phyloP scores from a whole-genome alignment of 257 asterid species.

The Striga asiatica region DNA sequence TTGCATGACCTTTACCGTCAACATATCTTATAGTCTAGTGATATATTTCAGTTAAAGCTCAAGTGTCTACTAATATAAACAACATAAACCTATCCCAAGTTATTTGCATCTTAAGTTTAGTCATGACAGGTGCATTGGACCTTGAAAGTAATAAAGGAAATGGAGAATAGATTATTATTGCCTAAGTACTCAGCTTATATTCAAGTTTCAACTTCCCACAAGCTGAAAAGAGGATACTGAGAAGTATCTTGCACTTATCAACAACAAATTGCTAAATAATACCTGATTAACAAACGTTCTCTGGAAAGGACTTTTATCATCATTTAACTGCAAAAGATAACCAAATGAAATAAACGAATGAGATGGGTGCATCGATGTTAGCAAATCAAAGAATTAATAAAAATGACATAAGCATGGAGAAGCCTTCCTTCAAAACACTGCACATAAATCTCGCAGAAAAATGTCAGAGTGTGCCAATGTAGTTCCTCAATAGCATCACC shows the following conservation, averaged over 20 bases:
- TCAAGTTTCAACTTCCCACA: neutral
- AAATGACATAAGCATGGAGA: neutral
- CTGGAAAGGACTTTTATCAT: conserved; percentile 87
- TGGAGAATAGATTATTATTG: neutral
- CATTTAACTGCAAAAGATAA: conserved; percentile 92
- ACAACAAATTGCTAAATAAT: conserved; percentile 11
- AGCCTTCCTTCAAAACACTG: conserved; percentile 9
- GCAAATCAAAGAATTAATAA: neutral
- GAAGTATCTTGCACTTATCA: neutral
- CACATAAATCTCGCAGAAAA: neutral
- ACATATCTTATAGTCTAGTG: neutral
- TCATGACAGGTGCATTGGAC: neutral
- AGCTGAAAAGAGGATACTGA: neutral
- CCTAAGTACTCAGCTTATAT: neutral
- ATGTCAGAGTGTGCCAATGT: neutral
- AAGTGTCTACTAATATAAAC: neutral
- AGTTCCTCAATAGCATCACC: conserved; percentile 1
- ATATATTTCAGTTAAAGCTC: neutral
- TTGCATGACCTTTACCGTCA: neutral
- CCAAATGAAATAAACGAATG: conserved; percentile 18
- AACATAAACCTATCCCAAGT: neutral
- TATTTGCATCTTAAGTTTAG: neutral
- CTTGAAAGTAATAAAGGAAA: neutral
- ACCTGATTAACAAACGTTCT: conserved; percentile 94
- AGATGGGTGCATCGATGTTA: conserved; percentile 16